phyloP scores from a whole-genome alignment of 2,329 filamentous ascomycete genomes.

The Sporothrix humicola region DNA sequence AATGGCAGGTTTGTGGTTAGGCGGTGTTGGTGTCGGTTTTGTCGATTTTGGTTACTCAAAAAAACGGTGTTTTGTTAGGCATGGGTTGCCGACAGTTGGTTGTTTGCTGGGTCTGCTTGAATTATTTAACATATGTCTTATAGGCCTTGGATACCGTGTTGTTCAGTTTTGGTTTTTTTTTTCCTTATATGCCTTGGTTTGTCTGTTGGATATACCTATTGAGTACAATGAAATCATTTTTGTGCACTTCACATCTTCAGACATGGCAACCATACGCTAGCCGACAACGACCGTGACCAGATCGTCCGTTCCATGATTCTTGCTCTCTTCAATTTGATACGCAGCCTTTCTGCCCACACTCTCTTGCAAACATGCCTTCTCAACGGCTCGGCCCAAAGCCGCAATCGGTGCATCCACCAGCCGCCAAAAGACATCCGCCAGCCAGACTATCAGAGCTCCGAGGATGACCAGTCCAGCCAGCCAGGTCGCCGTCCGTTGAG shows the following conservation, averaged over 20 bases:
- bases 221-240: neutral
- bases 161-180: neutral
- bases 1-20: neutral
- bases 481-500: slow-evolving; percentile 46
- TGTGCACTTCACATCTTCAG: neutral
- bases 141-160: neutral
- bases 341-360: neutral
- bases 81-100: neutral
- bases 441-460: slow-evolving; percentile 54
- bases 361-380: slow-evolving; percentile 39
- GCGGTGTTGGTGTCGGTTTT: neutral
- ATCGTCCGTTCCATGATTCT: neutral
- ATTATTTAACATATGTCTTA: slow-evolving; percentile 10
- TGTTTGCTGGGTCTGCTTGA: neutral
- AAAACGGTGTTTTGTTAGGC: slow-evolving; percentile 3
- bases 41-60: neutral
- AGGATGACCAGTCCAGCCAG: slow-evolving; percentile 48
- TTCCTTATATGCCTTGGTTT: neutral
- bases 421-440: slow-evolving; percentile 65
- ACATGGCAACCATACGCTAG: neutral
- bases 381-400: slow-evolving; percentile 42
- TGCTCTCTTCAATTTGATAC: neutral
- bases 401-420: slow-evolving; percentile 56
- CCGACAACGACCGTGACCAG: neutral
- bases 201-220: slow-evolving; percentile 2